phyloP scores from a whole-genome alignment of 257 asterid species.

The Solanum commersonii region DNA sequence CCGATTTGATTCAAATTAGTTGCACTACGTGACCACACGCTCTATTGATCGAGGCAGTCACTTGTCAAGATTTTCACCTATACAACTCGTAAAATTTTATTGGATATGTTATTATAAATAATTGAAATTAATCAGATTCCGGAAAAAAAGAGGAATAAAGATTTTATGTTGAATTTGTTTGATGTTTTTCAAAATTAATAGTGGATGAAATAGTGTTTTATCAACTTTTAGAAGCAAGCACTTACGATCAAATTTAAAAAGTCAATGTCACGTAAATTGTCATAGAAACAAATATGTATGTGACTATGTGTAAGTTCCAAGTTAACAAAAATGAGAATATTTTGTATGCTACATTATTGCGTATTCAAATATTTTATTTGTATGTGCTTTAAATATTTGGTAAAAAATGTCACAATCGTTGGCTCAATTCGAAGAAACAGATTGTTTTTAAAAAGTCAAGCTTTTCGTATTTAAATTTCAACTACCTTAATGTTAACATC shows the following conservation, averaged over 20 bases:
- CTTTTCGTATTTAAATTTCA: neutral
- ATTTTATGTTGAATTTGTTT: neutral
- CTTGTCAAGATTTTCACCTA: too few species aligned
- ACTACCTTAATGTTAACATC: neutral
- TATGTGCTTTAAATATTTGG: neutral
- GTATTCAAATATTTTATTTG: neutral
- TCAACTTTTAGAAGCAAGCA: neutral
- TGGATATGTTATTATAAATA: too few species aligned
- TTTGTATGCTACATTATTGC: neutral
- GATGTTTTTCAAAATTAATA: neutral
- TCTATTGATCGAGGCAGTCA: too few species aligned
- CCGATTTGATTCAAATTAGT: neutral
- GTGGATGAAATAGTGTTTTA: neutral
- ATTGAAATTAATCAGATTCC: fast-evolving
- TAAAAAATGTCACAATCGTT: neutral
- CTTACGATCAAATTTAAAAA: fast-evolving
- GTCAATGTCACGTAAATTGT: neutral
- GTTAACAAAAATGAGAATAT: neutral
- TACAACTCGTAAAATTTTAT: neutral
- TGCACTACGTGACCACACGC: neutral
- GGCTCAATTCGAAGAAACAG: neutral
- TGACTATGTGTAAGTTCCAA: neutral
- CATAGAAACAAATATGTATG: neutral
- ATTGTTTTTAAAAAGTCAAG: neutral
- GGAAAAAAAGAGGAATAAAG: neutral